Percentiles rank a stretch among this genome's conserved stretches.
phyloP scores from a whole-genome alignment of 768 basidiomycete genomes.

The Psilocybe subaeruginosa region DNA sequence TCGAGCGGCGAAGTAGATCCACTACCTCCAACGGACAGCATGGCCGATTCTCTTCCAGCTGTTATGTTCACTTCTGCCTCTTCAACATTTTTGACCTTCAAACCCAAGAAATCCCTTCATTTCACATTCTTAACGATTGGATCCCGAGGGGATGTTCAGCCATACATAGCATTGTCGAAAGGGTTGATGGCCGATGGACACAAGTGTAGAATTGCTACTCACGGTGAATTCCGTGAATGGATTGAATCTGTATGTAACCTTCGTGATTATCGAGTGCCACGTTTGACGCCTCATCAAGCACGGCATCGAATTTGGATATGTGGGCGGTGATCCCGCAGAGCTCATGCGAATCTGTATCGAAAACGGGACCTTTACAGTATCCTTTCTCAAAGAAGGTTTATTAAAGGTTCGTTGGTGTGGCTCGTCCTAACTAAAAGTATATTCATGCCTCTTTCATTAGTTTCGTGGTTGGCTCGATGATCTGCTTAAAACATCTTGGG shows the following conservation, averaged over 20 bases:
- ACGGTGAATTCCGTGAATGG: constrained; percentile 95
- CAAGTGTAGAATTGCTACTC: constrained; percentile 87
- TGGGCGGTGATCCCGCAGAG: constrained; percentile 97
- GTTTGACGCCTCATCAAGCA: constrained; percentile 50
- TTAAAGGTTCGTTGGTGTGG: constrained; percentile 60
- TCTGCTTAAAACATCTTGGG: constrained; percentile 92
- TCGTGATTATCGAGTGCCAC: constrained; percentile 2
- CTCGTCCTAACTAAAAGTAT: too few relatives aligned
- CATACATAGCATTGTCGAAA: constrained; percentile 95
- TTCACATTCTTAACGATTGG: constrained; percentile 98
- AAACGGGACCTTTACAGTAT: constrained; percentile 96
- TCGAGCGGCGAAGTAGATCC: constrained; percentile 43
- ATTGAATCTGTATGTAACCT: constrained; percentile 78
- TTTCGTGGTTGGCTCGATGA: constrained; percentile 99
- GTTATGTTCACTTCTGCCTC: constrained; percentile 97
- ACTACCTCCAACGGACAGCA: constrained; percentile 50
- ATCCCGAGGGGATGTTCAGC: constrained; percentile 96
- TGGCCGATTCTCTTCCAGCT: constrained; percentile 78
- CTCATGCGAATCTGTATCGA: constrained; percentile 98
- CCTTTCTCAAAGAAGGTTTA: constrained; percentile 90
- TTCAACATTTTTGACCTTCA: constrained; percentile 96
- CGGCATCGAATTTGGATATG: constrained; percentile 93
- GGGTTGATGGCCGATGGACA: constrained; percentile 92
- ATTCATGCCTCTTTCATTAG: constrained; percentile 37
- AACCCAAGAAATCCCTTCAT: constrained; percentile 80